Conservation (phyloP, 257 asterid genomes). For the Przewalskia tangutica region DNA sequence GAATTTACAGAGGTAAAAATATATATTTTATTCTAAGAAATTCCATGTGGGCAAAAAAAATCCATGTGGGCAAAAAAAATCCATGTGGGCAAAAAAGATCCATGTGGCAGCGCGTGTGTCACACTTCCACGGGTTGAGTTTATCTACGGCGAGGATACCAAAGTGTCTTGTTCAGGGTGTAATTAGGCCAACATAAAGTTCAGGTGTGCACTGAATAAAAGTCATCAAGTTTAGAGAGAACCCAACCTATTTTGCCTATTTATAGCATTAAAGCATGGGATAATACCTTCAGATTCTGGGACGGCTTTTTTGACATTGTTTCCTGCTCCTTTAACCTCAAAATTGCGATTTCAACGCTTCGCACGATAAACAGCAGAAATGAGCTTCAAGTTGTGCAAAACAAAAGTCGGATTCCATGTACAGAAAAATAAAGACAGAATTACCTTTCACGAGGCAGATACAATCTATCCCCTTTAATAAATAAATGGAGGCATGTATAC, state of each 20-base stretch:
- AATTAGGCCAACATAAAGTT: not conserved
- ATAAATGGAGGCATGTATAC: conserved; percentile 59
- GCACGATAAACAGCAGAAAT: conserved; percentile 11
- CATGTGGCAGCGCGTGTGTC: not conserved
- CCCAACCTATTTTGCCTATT: not conserved
- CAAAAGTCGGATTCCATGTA: conserved; percentile 3
- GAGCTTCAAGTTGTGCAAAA: conserved; percentile 14
- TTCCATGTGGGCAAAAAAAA: not conserved
- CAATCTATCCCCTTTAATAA: conserved; percentile 61
- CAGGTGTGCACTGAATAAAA: not conserved
- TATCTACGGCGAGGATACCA: not conserved
- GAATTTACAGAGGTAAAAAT: not conserved
- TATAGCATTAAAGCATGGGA: conserved; percentile 2
- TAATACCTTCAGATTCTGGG: conserved; percentile 72
- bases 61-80: not conserved
- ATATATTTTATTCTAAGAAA: not conserved
- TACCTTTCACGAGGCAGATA: conserved; percentile 85
- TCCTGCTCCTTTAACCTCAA: conserved; percentile 83
- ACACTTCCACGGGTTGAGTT: not conserved
- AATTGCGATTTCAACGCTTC: conserved; percentile 79
- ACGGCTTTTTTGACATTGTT: conserved; percentile 61
- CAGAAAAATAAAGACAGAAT: conserved; percentile 17
- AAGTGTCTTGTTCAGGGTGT: not conserved
- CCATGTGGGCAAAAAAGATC: too few species aligned
- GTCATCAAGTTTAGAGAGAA: not conserved